Evolutionary conservation across 768 basidiomycete species (phyloP).

Genomic region (Russula compacta): DNA sequence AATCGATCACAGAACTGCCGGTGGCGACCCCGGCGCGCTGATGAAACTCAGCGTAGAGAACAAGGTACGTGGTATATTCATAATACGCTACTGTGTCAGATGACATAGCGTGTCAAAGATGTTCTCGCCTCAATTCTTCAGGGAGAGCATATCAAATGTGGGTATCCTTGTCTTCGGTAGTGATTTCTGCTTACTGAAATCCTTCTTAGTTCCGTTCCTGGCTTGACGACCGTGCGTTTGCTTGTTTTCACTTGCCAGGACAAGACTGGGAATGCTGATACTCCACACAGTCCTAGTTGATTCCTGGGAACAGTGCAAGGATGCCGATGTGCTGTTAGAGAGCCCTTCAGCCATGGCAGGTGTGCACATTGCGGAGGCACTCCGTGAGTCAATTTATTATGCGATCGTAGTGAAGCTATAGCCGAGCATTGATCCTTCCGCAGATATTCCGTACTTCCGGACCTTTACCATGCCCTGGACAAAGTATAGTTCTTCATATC

Average conservation of each 20-base stretch:
- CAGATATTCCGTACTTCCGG: slow-evolving; percentile 57
- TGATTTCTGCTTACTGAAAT: neutral
- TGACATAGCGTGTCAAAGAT: slow-evolving; percentile 36
- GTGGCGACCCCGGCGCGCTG: slow-evolving; percentile 58
- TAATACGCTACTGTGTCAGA: neutral
- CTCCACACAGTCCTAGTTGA: slow-evolving; percentile 43
- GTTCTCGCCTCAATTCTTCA: slow-evolving; percentile 68
- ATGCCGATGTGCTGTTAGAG: slow-evolving; percentile 58
- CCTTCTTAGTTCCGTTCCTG: slow-evolving; percentile 47
- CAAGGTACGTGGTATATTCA: slow-evolving; percentile 25
- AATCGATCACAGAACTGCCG: slow-evolving; percentile 49
- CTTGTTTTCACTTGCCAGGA: neutral
- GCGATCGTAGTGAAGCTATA: neutral
- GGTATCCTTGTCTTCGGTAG: slow-evolving; percentile 16
- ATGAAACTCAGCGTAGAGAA: slow-evolving; percentile 53
- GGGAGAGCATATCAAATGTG: slow-evolving; percentile 46
- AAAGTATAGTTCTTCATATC: slow-evolving; percentile 29
- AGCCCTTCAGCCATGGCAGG: slow-evolving; percentile 63
- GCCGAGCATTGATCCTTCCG: neutral
- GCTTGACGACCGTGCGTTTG: slow-evolving; percentile 49
- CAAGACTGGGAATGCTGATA: neutral
- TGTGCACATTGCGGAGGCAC: slow-evolving; percentile 61
- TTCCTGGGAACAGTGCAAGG: slow-evolving; percentile 53
- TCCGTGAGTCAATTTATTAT: slow-evolving; percentile 31
- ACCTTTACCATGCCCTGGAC: slow-evolving; percentile 58